Conservation (phyloP, 1,139 yeast species). For the Ashbya aceris region DNA sequence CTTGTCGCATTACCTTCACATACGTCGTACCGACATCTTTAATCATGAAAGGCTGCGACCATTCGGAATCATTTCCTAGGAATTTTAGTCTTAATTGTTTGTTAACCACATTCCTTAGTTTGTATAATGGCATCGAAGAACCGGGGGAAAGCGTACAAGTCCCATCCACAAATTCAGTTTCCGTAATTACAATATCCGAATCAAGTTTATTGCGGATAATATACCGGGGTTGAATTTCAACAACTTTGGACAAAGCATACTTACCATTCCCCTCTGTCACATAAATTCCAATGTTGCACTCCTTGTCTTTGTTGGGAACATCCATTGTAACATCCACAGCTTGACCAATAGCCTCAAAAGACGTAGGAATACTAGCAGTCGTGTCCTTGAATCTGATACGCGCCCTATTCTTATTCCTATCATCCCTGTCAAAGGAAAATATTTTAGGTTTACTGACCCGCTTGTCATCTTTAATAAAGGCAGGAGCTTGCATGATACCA, state of each 20-base stretch:
- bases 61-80: conserved; percentile 47
- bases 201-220: conserved; percentile 55
- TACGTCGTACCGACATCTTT: conserved; percentile 77
- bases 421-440: conserved; percentile 69
- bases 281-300: conserved; percentile 66
- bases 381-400: conserved; percentile 62
- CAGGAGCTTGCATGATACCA: conserved; percentile 32
- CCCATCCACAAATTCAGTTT: conserved; percentile 41
- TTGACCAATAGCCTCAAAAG: conserved; percentile 89
- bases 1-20: conserved; percentile 54
- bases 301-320: conserved; percentile 49
- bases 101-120: conserved; percentile 22
- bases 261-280: conserved; percentile 84
- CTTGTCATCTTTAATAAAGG: conserved; percentile 21
- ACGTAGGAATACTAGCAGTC: conserved; percentile 63
- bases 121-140: conserved; percentile 53
- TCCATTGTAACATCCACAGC: conserved; percentile 56
- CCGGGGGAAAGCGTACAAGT: conserved; percentile 52
- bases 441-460: conserved; percentile 50
- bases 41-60: conserved; percentile 86
- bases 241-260: conserved; percentile 66
- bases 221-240: conserved; percentile 77
- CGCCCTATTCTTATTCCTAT: conserved; percentile 59
- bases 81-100: conserved; percentile 56
- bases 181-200: conserved; percentile 42